phyloP scores from a whole-genome alignment of 805 yeast species.

The Metschnikowia lochheadii region DNA sequence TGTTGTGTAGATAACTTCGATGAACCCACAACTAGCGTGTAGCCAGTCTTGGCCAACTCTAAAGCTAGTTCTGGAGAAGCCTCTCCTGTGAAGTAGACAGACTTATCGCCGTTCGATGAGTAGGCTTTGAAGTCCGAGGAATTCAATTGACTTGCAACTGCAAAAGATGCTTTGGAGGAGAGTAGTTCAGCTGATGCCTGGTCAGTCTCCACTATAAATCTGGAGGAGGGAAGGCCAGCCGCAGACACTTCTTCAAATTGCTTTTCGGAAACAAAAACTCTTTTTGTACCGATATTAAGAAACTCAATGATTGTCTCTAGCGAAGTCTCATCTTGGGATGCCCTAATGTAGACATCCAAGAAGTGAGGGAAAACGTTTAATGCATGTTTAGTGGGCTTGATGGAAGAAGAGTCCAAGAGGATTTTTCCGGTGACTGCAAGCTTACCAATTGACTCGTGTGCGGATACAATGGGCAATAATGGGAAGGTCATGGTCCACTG shows the following conservation, averaged over 20 bases:
- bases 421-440: conserved; percentile 34
- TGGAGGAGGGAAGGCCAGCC: conserved; percentile 16
- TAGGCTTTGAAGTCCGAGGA: conserved; percentile 16
- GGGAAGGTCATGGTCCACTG: conserved; percentile 33
- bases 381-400: conserved; percentile 30
- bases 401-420: conserved; percentile 26
- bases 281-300: conserved; percentile 58
- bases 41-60: conserved; percentile 29
- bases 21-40: conserved; percentile 31
- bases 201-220: conserved; percentile 13
- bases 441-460: conserved; percentile 18
- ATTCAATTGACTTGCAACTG: conserved; percentile 18
- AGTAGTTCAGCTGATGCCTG: conserved; percentile 11
- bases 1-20: conserved; percentile 27
- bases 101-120: conserved; percentile 27
- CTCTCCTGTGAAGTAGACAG: conserved; percentile 21
- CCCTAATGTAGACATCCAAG: conserved; percentile 31
- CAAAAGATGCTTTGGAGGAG: conserved; percentile 19
- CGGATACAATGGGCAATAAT: conserved; percentile 32
- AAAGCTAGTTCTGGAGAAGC: conserved; percentile 23
- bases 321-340: conserved; percentile 21
- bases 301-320: conserved; percentile 41
- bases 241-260: conserved; percentile 10
- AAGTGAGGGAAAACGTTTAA: conserved; percentile 28
- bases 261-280: conserved; percentile 35